phyloP scores from a whole-genome alignment of 768 basidiomycete species.

The Boletales sp. region DNA sequence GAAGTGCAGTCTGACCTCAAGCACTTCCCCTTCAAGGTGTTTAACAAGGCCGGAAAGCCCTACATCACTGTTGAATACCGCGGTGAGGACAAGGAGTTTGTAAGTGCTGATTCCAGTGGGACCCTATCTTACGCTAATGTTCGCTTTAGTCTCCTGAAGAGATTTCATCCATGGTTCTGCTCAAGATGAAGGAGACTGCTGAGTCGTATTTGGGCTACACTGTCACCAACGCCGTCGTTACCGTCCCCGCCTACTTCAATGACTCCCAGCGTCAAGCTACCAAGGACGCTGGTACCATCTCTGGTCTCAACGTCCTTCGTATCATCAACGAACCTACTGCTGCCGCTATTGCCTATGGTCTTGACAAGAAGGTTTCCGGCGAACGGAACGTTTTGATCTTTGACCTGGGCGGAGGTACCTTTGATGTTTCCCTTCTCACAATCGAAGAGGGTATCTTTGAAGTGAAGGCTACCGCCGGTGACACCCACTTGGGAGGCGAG shows the following conservation, averaged over 20 bases:
- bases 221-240: constrained; percentile 89
- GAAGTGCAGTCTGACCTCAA: constrained; percentile 83
- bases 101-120: constrained; percentile 34
- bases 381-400: constrained; percentile 98
- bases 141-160: constrained; percentile 81
- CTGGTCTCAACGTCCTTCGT: constrained; percentile 93
- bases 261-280: constrained; percentile 98
- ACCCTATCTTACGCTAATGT: background rate
- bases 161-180: constrained; percentile 95
- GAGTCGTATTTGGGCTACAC: constrained; percentile 90
- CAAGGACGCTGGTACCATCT: constrained; percentile 94
- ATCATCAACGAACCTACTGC: constrained; percentile 99
- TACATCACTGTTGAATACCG: constrained; percentile 89
- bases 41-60: constrained; percentile 85
- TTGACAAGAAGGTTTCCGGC: constrained; percentile 87
- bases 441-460: constrained; percentile 98
- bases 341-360: constrained; percentile 97
- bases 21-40: constrained; percentile 94
- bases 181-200: constrained; percentile 98
- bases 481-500: constrained; percentile 97
- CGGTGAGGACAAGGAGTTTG: constrained; percentile 91
- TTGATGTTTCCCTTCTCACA: constrained; percentile 94
- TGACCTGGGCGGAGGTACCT: constrained; percentile 97
- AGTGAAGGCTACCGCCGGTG: constrained; percentile 97
- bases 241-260: constrained; percentile 98